A percentile compares a stretch with the other conserved stretches of the same genome.
phyloP scores from a whole-genome alignment of 2,329 filamentous ascomycete genomes.

The Aspergillus arachidicola region DNA sequence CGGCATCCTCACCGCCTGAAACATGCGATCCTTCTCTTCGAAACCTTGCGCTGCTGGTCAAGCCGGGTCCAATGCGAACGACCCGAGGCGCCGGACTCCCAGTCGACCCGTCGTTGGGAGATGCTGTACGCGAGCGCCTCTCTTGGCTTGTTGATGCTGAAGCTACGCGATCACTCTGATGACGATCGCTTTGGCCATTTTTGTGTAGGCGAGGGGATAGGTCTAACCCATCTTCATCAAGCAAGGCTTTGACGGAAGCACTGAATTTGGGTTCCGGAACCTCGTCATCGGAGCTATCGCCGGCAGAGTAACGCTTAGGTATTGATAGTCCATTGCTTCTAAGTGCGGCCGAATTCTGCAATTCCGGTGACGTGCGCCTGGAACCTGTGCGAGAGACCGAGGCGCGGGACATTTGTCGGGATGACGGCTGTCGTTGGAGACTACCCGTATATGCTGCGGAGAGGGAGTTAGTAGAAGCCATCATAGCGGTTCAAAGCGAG shows the following conservation, averaged over 20 bases:
- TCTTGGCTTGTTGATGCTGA: conserved; percentile 32
- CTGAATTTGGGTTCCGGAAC: conserved; percentile 90
- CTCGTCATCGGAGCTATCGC: conserved; percentile 94
- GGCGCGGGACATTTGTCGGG: conserved; percentile 41
- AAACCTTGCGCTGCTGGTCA: conserved; percentile 32
- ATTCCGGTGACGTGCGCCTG: conserved; percentile 36
- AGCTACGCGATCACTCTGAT: conserved; percentile 28
- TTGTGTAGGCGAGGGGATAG: conserved; percentile 52
- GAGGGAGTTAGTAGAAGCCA: conserved; percentile 42
- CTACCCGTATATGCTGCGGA: conserved; percentile 39
- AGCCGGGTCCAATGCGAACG: conserved; percentile 40
- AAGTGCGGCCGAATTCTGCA: conserved; percentile 20
- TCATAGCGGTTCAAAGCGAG: conserved; percentile 24
- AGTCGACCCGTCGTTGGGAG: conserved; percentile 40
- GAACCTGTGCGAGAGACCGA: conserved; percentile 38
- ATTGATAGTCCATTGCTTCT: conserved; percentile 24
- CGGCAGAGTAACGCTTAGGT: conserved; percentile 49
- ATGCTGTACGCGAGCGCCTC: conserved; percentile 38
- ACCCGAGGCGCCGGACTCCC: conserved; percentile 48
- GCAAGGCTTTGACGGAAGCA: conserved; percentile 83
- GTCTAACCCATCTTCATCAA: conserved; percentile 56
- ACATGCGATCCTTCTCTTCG: conserved; percentile 44
- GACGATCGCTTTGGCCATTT: conserved; percentile 26
- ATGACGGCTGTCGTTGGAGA: conserved; percentile 37
- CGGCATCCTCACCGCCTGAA: conserved; percentile 37